Base-by-base conservation (phyloP, 164 flowering plant species). In the Macadamia tetraphylla region DNA sequence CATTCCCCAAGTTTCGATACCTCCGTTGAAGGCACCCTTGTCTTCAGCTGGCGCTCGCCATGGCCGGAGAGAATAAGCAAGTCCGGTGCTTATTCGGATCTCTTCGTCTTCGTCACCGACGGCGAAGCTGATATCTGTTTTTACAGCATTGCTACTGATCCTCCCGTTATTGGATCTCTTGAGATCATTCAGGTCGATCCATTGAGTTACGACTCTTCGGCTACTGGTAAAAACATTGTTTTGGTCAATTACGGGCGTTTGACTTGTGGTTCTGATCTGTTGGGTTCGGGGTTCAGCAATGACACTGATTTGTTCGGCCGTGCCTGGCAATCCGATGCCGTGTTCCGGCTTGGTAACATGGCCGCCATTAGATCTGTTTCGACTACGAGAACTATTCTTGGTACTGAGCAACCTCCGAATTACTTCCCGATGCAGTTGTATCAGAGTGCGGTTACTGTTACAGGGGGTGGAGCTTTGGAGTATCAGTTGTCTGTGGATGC, bases 71-170 rank as follows among this genome's bases (percentile, higher is more conserved):
- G 70, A 18, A 66, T 80, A 17, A 67, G 83, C 46, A 80, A 73
- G n/a, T 58, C 75, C 73, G 99, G 99, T 23, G 92, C 94, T 17
- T 95, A 90, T 77, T 89, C 99, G 52, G 99, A 95, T 82, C 89
- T 95, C 42, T 83, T 88, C 70, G 84, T 82, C 5, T 83, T 73
- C 67, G 78, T 88, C 48, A n/a, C 55, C 2, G 90, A 89, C 64
- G 83, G 84, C 23, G 85, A 82, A 23, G 88, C 82, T 1, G 87
- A 85, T 44, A 71, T 95, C 17, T 95, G 99, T 67, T 91, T 95
- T 58, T 95, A 95, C 81, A 86, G 94, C 71, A 75, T 95, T 64
- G 97, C 98, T 55, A 95, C 99, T 32, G 99, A 95, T 75, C 75
- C 97, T 14, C 99, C 99, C 1, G 86, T 95, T 0, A 77, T 95